phyloP scores from a whole-genome alignment of 768 basidiomycete species.

The Tricholoma flavovirens region DNA sequence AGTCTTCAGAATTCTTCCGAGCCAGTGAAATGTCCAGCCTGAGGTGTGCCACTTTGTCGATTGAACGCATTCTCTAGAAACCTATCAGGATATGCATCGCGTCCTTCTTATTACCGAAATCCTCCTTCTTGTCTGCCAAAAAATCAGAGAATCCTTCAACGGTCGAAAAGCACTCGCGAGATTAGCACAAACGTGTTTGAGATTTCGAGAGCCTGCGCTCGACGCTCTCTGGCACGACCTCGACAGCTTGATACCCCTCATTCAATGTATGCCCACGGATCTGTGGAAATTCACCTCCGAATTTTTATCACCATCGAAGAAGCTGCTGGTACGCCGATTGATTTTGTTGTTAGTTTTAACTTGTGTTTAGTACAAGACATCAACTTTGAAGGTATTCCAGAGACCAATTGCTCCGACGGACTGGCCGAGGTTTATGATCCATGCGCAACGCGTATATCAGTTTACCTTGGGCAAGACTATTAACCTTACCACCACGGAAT shows the following conservation, averaged over 20 bases:
- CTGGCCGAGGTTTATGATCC: background rate
- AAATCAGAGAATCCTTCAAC: no score
- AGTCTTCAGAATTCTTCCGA: no score
- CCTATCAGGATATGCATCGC: no score
- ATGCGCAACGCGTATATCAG: background rate
- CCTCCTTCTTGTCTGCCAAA: no score
- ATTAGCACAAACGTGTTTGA: background rate
- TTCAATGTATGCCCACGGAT: conserved; percentile 1
- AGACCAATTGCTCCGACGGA: background rate
- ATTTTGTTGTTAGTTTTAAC: no score
- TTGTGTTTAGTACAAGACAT: background rate
- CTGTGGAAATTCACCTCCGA: background rate
- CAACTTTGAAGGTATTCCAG: background rate
- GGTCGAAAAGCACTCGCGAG: no score
- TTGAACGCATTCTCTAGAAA: no score
- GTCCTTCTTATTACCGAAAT: no score
- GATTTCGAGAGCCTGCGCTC: background rate
- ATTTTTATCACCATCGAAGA: background rate
- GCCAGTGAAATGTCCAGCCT: no score
- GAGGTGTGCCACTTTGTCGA: no score
- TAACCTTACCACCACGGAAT: background rate
- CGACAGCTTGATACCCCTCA: background rate
- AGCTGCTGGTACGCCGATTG: background rate
- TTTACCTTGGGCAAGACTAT: background rate
- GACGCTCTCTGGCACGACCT: background rate